Base-by-base conservation (phyloP, 2,329 filamentous ascomycete genomes). In the Fusarium camptoceras region DNA sequence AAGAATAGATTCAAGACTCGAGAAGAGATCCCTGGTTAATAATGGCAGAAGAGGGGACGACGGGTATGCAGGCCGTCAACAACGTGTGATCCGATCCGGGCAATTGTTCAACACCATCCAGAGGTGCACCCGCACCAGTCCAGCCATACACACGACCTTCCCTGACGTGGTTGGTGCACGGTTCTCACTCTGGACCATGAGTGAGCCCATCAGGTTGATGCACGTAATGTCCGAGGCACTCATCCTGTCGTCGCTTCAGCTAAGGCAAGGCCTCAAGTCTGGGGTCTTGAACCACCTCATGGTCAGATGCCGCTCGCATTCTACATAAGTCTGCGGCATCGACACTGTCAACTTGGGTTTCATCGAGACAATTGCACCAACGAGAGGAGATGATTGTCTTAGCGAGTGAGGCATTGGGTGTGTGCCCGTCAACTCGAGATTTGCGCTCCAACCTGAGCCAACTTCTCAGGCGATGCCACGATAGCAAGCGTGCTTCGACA, bases 381-480 rank as follows among this genome's bases (percentile, higher is more conserved):
- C 50, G 43, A 28, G 48, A 60, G 25, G 50, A 65, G 51, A 39
- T 55, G 55, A 53, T 64, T 64, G 42, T 53, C 60, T 51, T 55
- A n/a, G 34, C 58, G 50, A 54, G 50, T 55, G 44, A 49, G 56
- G 60, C 48, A 64, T 60, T 70, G 68, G 59, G 55, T 63, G 69
- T 70, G 64, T 68, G 70, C 66, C 70, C 70, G 71, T 58, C 49
- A 68, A 55, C 56, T 65, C 54, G 44, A 55, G 57, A 47, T 54
- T 64, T 62, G 64, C 55, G 49, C 51, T 47, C 63, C 61, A 58
- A 44, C 50, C 54, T 51, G 59, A 65, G 63, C 50, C 62, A 75
- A 73, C 76, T 77, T 72, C 72, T 78, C 74, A 79, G 76, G 71
- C 68, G 71, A 63, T 81, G 80, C 80, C 80, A 82, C 79, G 79